These are phyloP conservation scores for Coleophoma cylindrospora DNA, from an alignment of 2,329 filamentous ascomycete genomes.

Conservation along the genomic window DNA sequence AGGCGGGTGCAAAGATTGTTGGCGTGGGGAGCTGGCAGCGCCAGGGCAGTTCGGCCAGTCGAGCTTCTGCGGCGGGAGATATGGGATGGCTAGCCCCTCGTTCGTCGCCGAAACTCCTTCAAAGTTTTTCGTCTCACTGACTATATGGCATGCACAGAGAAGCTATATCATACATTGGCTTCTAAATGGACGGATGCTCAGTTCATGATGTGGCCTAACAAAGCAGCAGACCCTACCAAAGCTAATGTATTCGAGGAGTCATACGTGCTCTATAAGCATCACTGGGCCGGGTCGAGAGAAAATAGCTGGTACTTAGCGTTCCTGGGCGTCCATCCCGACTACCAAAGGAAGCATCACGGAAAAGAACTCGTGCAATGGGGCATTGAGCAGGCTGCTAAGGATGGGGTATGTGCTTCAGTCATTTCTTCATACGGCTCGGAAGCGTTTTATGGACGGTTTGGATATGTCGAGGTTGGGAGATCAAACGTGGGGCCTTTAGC, in stretches of 20 bases:
- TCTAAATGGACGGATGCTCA: too few species aligned
- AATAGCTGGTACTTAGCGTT: constrained; percentile 34
- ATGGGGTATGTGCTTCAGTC: constrained; percentile 33
- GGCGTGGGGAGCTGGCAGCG: constrained; percentile 21
- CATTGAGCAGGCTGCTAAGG: constrained; percentile 28
- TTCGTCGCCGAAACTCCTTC: not conserved
- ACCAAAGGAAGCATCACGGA: constrained; percentile 32
- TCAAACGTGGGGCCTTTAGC: constrained; percentile 25
- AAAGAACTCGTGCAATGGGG: constrained; percentile 36
- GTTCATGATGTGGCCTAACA: constrained; percentile 10
- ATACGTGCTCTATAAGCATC: constrained; percentile 14
- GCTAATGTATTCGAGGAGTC: constrained; percentile 16
- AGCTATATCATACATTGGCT: too few species aligned
- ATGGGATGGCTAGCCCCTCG: not conserved
- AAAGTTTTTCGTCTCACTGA: too few species aligned
- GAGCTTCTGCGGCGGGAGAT: too few species aligned
- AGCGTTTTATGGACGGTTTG: constrained; percentile 29
- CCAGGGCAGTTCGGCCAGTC: constrained; percentile 3
- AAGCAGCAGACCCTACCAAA: constrained; percentile 14
- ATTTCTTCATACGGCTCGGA: constrained; percentile 33
- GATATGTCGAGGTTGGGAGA: constrained; percentile 28
- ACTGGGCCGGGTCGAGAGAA: constrained; percentile 24
- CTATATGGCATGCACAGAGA: too few species aligned
- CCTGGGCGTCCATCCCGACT: constrained; percentile 32
- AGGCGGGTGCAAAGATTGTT: constrained; percentile 12